Conservation (phyloP, 305 asterid genomes). For the Fraxinus paxiana region DNA sequence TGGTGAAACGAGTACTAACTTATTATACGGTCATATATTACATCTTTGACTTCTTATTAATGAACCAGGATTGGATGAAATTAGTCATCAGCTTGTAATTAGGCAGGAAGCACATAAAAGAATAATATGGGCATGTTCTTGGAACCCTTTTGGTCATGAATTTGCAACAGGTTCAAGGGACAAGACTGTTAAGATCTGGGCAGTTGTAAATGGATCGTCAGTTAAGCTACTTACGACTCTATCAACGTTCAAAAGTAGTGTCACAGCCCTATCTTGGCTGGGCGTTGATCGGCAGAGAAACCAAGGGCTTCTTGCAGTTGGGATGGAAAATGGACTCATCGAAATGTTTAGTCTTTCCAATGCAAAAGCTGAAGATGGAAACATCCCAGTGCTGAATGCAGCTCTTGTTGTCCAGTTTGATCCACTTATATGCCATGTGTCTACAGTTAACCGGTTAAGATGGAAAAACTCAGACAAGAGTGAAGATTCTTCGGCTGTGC, state of each 20-base stretch:
- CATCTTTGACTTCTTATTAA: constrained; percentile 14
- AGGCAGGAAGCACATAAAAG: constrained; percentile 89
- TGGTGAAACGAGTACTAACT: background rate
- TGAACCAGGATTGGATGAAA: constrained; percentile 50
- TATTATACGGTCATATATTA: background rate
- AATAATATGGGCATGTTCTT: constrained; percentile 89
- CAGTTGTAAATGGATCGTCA: constrained; percentile 46
- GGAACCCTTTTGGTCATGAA: constrained; percentile 79
- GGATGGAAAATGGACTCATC: constrained; percentile 80
- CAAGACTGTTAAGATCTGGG: constrained; percentile 86
- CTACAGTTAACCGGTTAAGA: constrained; percentile 63
- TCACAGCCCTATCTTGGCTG: constrained; percentile 79
- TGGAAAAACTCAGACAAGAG: constrained; percentile 53
- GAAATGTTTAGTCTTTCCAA: constrained; percentile 66
- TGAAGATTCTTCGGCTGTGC: constrained; percentile 39
- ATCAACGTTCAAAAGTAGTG: constrained; percentile 67
- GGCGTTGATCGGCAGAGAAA: constrained; percentile 48
- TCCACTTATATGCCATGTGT: constrained; percentile 69
- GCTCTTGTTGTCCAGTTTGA: constrained; percentile 50
- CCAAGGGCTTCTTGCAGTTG: constrained; percentile 69
- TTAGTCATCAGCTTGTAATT: constrained; percentile 44
- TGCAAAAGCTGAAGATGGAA: constrained; percentile 20
- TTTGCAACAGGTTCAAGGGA: constrained; percentile 96
- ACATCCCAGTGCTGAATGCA: constrained; percentile 28
- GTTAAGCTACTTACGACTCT: constrained; percentile 55